Evolutionary conservation across 2,329 filamentous ascomycete genomes (phyloP).

Genomic region (Phaeosphaeriaceae sp.): DNA sequence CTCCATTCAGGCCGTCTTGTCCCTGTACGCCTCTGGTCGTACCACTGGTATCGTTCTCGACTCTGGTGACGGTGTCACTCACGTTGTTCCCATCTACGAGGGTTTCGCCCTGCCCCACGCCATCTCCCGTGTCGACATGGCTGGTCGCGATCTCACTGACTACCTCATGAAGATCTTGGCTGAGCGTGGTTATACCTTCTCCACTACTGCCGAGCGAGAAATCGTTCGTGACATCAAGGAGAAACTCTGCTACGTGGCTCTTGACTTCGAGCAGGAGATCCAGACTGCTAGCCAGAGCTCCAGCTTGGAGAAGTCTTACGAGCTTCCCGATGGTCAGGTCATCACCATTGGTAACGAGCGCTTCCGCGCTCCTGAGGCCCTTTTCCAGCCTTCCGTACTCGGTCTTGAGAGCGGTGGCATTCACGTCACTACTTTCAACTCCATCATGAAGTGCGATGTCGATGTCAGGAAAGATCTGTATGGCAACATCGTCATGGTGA

Average conservation of each 20-base stretch:
- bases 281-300: conserved; percentile 99
- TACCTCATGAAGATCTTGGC: conserved; percentile 99
- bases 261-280: conserved; percentile 99
- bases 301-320: conserved; percentile 99
- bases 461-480: conserved; percentile 99
- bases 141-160: conserved; percentile 99
- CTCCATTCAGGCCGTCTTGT: conserved; percentile 99
- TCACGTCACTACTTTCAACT: conserved; percentile 99
- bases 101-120: conserved; percentile 99
- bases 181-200: conserved; percentile 99
- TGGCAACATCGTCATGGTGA: conserved; percentile 99
- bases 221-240: conserved; percentile 99
- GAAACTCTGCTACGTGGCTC: conserved; percentile 99
- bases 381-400: conserved; percentile 98
- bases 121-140: conserved; percentile 99
- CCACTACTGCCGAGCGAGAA: conserved; percentile 99
- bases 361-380: conserved; percentile 98
- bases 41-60: conserved; percentile 99
- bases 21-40: conserved; percentile 99
- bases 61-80: conserved; percentile 99
- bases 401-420: conserved; percentile 99
- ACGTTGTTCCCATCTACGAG: conserved; percentile 99
- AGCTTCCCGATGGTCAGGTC: conserved; percentile 99
- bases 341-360: conserved; percentile 99
- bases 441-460: conserved; percentile 99